Evolutionary conservation across 73 alveolate species (phyloP), one percentile per base, ranked within the genome.

Genomic region (Uronychia binucleata): DNA sequence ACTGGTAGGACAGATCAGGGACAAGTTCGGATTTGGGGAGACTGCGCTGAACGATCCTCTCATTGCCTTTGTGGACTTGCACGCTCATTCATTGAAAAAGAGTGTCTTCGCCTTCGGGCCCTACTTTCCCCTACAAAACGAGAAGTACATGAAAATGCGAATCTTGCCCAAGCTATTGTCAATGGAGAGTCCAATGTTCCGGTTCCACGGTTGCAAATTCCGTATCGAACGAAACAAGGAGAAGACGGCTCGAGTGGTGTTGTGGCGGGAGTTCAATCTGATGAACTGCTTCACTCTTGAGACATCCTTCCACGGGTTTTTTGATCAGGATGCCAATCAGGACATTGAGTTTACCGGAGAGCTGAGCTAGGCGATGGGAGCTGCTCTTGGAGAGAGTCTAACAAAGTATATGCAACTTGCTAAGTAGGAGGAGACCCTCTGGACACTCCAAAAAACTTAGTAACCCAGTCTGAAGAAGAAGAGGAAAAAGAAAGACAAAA

Each of bases 201-300:
- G 93, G 34, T 91, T 79, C 59, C 77, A 59, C 32, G 30, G 81
- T 28, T 91, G 96, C 60, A 80, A 88, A 81, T 91, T 86, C 77
- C 74, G 86, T 27, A 86, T 78, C 19, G 60, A 86, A 34, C 67
- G 77, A 30, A 57, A 83, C 27, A 91, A 91, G 33, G 78, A 74
- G 26, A 80, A 83, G 75, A 91, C 96, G 0, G 96, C 96, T 8
- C 31, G 96, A 75, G 93, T 82, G 1, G 96, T 91, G n/a, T 28
- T 91, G 31, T 88, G 93, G 86, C 80, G 82, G 77, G 93, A 91
- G 31, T 80, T 81, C 29, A 78, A 84, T 57, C 76, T 91, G 0
- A 83, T 82, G 87, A 86, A 85, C 77, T 77, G 90, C 58, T 91
- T 86, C 76, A 91, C 96, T 26, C 75, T 91, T 1, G 96, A 91